Percentiles rank a stretch among this genome's conserved stretches.
phyloP scores from a whole-genome alignment of 2,329 filamentous ascomycete species.

The Sporothrix dimorphospora region DNA sequence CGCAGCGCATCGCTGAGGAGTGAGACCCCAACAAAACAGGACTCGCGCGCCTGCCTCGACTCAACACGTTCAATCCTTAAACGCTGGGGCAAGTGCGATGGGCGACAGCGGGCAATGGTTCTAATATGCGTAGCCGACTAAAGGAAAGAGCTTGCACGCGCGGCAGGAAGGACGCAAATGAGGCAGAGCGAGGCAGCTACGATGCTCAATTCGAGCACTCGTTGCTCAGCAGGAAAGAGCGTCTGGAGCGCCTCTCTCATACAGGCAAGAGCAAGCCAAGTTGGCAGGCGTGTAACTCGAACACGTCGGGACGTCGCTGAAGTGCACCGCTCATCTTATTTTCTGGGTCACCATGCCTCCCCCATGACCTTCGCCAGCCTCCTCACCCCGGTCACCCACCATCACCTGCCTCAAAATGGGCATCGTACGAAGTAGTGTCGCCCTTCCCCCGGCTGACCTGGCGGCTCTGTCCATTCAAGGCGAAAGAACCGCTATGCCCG shows the following conservation, averaged over 20 bases:
- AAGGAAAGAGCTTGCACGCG: not conserved
- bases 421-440: not conserved
- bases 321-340: conserved; percentile 13
- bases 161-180: not conserved
- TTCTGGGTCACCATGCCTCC: conserved; percentile 5
- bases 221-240: not conserved
- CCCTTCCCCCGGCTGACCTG: not conserved
- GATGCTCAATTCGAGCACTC: not conserved
- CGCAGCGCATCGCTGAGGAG: conserved; percentile 2
- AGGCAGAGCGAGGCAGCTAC: not conserved
- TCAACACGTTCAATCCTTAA: not conserved
- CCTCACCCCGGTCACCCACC: not conserved
- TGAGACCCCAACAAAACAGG: conserved; percentile 21
- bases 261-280: too few relatives aligned
- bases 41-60: conserved; percentile 12
- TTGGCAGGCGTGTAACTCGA: not conserved
- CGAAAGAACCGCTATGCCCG: not conserved
- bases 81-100: conserved; percentile 6
- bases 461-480: conserved; percentile 19
- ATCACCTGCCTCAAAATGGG: not conserved
- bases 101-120: too few relatives aligned
- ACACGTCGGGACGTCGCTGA: not conserved
- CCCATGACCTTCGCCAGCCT: not conserved
- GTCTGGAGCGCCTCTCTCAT: too few relatives aligned
- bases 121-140: too few relatives aligned